Evolutionary conservation across 1,284 basidiomycete genomes (phyloP), one percentile per base, ranked within the genome.

Genomic region (Cryptococcus floricola): DNA sequence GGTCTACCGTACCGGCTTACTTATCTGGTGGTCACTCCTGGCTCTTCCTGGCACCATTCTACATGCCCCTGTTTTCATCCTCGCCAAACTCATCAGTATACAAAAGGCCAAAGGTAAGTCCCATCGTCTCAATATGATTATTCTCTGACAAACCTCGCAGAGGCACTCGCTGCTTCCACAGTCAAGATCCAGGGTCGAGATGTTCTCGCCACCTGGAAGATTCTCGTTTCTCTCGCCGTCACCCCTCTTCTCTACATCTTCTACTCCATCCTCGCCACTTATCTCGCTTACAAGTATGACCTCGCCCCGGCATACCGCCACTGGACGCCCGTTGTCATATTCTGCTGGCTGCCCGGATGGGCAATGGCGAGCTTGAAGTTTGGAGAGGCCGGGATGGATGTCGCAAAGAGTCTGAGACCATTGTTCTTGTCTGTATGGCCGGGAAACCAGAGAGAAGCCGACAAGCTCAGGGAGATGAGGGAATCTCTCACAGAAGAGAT

Each of bases 381-480:
- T 71, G 95, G 95, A 47, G 96, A 99, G 77, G 96, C 95, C 18
- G 96, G 96, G 39, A 88, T 98, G 85, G 96, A 99, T 71, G 93
- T 99, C 38, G 83, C 96, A 63, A 99, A 98, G 91, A 96, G 50
- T 27, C 81, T 99, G 18, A 86, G 91, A 39, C 96, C 96, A 12
- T 82, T 99, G 54, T 82, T 98, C 66, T 83, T 98, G 58, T 89
- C 92, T 19, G 80, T 98, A 39, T 81, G 93, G 59, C 95, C 96
- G 5, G 92, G 93, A 38, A 93, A 96, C 74, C 89, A 94, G 70
- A 83, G 85, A 50, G 88, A 88, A 43, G 83, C 98, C 9, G 82
- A 89, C 61, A 84, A 84, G 64, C 79, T 98, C 45, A 91, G 91
- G 71, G 79, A 82, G 19, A 90, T 87, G 82, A 84, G 96, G 51